Conservation (phyloP, 106 monocot species). For the Posidonia australis region DNA sequence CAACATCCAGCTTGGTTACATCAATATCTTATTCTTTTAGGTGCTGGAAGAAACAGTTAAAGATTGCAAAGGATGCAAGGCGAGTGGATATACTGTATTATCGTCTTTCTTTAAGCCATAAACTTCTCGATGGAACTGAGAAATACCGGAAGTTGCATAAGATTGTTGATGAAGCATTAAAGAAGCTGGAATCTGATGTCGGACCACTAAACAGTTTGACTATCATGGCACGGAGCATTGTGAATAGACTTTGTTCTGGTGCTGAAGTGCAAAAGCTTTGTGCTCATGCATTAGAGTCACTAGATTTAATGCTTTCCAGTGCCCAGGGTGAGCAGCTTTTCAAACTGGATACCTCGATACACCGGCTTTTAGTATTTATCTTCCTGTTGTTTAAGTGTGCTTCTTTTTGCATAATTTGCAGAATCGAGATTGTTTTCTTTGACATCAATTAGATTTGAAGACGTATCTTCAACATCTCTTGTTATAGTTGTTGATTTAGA, state of each 20-base stretch:
- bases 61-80: constrained; percentile 70
- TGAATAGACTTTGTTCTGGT: constrained; percentile 73
- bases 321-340: constrained; percentile 19
- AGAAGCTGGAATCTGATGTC: constrained; percentile 70
- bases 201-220: constrained; percentile 33
- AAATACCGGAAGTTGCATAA: constrained; percentile 53
- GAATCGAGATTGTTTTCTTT: constrained; percentile 4
- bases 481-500: constrained; percentile 17
- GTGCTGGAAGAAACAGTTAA: constrained; percentile 80
- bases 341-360: background rate
- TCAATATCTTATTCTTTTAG: constrained; percentile 26
- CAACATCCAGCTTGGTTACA: too few species aligned
- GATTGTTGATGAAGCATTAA: constrained; percentile 42
- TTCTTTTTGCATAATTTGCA: constrained; percentile 4
- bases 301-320: constrained; percentile 25
- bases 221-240: constrained; percentile 61
- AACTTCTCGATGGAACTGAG: constrained; percentile 36
- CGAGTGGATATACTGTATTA: constrained; percentile 65
- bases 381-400: background rate
- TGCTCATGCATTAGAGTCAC: constrained; percentile 29
- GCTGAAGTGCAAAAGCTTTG: constrained; percentile 85
- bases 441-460: constrained; percentile 30
- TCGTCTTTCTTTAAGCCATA: constrained; percentile 61
- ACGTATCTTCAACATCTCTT: constrained; percentile 34
- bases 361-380: background rate